These are phyloP conservation scores for Arabidopsis hybrid DNA, from an alignment of 441 rosid genomes.

Conservation along the genomic window DNA sequence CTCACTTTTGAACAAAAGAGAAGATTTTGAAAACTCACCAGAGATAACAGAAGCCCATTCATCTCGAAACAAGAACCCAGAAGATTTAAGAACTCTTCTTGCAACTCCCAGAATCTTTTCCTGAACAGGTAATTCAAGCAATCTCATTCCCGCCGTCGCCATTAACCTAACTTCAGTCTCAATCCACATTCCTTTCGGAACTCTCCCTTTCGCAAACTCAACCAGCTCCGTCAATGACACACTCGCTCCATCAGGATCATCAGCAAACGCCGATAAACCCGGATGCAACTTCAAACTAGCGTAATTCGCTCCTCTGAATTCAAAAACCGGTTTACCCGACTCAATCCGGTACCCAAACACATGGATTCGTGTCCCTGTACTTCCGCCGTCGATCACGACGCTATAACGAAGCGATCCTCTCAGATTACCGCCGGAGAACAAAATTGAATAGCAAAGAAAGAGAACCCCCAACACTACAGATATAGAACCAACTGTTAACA, in stretches of 20 bases:
- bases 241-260: slow-evolving; percentile 65
- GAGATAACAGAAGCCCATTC: slow-evolving; percentile 89
- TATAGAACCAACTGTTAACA: slow-evolving; percentile 40
- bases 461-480: slow-evolving; percentile 44
- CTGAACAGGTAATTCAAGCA: slow-evolving; percentile 61
- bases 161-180: slow-evolving; percentile 80
- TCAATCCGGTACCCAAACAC: slow-evolving; percentile 58
- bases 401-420: slow-evolving; percentile 49
- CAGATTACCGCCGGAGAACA: slow-evolving; percentile 30
- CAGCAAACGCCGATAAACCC: slow-evolving; percentile 76
- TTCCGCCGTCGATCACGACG: slow-evolving; percentile 87
- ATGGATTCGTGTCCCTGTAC: slow-evolving; percentile 89
- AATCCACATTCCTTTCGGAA: slow-evolving; percentile 65
- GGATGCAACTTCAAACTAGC: slow-evolving; percentile 77
- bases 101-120: slow-evolving; percentile 60
- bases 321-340: slow-evolving; percentile 55
- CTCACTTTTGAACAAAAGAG: background rate
- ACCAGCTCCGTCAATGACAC: slow-evolving; percentile 65
- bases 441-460: slow-evolving; percentile 49
- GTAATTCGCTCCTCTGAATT: slow-evolving; percentile 57
- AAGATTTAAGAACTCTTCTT: slow-evolving; percentile 58
- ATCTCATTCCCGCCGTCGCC: slow-evolving; percentile 96
- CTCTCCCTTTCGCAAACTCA: slow-evolving; percentile 68
- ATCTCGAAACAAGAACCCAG: slow-evolving; percentile 73
- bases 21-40: slow-evolving; percentile 49